Percentiles rank a stretch among this genome's conserved stretches.
These are phyloP conservation scores for Curvularia verruculosa DNA, from an alignment of 2,329 filamentous ascomycete genomes.

Conservation along the genomic window DNA sequence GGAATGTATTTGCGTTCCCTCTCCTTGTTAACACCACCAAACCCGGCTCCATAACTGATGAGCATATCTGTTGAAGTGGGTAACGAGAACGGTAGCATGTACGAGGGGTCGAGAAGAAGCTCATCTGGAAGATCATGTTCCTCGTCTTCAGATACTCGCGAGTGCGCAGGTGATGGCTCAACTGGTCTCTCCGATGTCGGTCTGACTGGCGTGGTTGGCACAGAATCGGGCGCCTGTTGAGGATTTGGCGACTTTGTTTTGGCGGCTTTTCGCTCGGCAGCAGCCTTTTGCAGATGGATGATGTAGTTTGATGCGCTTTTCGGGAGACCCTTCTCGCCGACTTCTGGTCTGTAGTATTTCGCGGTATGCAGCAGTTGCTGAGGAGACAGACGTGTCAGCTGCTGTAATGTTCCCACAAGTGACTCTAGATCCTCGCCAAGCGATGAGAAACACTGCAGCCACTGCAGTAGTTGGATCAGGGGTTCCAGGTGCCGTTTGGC, in stretches of 20 bases:
- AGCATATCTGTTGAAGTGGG: constrained; percentile 98
- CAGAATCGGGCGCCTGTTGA: constrained; percentile 44
- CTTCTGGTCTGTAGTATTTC: constrained; percentile 91
- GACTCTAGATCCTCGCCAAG: constrained; percentile 89
- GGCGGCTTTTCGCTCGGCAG: constrained; percentile 55
- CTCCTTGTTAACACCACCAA: constrained; percentile 90
- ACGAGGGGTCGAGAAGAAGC: constrained; percentile 82
- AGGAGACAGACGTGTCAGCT: constrained; percentile 81
- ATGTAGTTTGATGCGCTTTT: constrained; percentile 91
- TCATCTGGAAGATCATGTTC: constrained; percentile 74
- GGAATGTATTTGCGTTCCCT: constrained; percentile 94
- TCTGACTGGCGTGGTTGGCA: constrained; percentile 43
- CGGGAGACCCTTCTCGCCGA: constrained; percentile 88
- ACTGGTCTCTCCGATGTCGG: constrained; percentile 29
- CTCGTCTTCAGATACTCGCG: constrained; percentile 53
- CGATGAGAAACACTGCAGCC: constrained; percentile 97
- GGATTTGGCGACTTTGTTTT: constrained; percentile 38
- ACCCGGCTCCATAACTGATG: constrained; percentile 90
- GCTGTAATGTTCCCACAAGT: constrained; percentile 84
- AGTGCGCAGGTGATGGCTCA: constrained; percentile 43
- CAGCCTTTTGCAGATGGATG: constrained; percentile 77
- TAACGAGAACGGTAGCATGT: constrained; percentile 94
- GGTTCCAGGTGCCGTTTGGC: constrained; percentile 85
- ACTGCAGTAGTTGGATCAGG: constrained; percentile 91
- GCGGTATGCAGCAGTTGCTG: constrained; percentile 91